Conservation (phyloP, 805 yeast species). For the Pichia phayaonensis region DNA sequence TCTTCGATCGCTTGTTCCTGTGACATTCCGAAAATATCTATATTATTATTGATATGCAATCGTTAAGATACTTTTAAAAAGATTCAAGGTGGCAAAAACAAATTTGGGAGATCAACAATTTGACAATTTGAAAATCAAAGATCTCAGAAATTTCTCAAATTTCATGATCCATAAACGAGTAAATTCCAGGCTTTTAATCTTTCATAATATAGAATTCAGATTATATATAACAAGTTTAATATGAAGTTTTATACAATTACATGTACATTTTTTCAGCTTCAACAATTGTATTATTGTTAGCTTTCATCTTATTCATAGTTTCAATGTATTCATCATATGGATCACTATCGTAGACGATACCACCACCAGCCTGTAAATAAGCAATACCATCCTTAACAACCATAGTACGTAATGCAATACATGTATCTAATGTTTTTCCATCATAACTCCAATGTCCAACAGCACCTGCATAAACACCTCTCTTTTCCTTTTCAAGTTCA, state of each 20-base stretch:
- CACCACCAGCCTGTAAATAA: constrained; percentile 97
- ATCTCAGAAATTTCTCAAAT: not conserved
- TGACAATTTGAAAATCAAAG: not conserved
- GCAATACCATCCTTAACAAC: constrained; percentile 85
- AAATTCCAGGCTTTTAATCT: too few relatives aligned
- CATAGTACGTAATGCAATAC: constrained; percentile 97
- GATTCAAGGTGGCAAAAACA: not conserved
- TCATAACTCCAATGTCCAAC: constrained; percentile 98
- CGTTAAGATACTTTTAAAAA: not conserved
- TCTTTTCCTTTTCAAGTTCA: constrained; percentile 80
- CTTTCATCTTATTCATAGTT: constrained; percentile 95
- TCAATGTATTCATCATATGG: constrained; percentile 93
- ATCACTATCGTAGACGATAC: constrained; percentile 92
- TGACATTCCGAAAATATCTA: not conserved
- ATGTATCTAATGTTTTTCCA: constrained; percentile 91
- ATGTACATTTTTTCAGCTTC: constrained; percentile 63
- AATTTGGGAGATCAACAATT: too few relatives aligned
- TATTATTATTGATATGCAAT: not conserved
- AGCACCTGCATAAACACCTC: constrained; percentile 98
- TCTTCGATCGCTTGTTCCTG: constrained; percentile 7
- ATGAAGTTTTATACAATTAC: not conserved
- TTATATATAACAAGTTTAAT: too few relatives aligned
- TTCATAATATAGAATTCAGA: too few relatives aligned
- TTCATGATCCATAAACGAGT: too few relatives aligned
- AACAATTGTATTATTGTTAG: constrained; percentile 83